A percentile compares a stretch with the other conserved stretches of the same genome.
These are phyloP conservation scores for Candida verbasci DNA, from an alignment of 805 yeast genomes.

Conservation along the genomic window DNA sequence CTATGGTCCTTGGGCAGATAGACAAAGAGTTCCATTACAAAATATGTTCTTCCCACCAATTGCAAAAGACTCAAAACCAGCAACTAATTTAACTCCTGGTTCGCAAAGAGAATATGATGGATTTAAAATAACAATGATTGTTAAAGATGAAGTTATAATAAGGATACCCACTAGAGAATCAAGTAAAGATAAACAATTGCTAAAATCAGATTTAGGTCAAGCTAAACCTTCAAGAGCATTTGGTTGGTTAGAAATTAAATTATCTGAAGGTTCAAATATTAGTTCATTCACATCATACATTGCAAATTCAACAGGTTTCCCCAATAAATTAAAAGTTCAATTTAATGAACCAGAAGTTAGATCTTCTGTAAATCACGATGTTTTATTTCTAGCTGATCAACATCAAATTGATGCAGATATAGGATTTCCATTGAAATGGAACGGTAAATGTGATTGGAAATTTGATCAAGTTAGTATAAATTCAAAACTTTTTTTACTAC, in stretches of 20 bases:
- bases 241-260: constrained; percentile 86
- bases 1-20: constrained; percentile 96
- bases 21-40: constrained; percentile 68
- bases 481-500: constrained; percentile 58
- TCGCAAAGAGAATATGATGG: constrained; percentile 51
- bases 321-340: constrained; percentile 41
- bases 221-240: constrained; percentile 51
- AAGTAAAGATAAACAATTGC: constrained; percentile 58
- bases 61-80: constrained; percentile 49
- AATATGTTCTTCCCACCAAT: constrained; percentile 63
- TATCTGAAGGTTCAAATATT: constrained; percentile 50
- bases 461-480: constrained; percentile 50
- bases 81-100: constrained; percentile 37
- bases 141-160: constrained; percentile 62
- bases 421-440: constrained; percentile 79
- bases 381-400: constrained; percentile 57
- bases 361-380: constrained; percentile 86
- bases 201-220: constrained; percentile 11
- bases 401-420: constrained; percentile 54
- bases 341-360: constrained; percentile 59
- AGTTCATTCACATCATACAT: constrained; percentile 45
- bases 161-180: constrained; percentile 82
- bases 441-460: constrained; percentile 68
- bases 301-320: constrained; percentile 49
- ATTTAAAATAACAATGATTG: constrained; percentile 50